These are phyloP conservation scores for Luffa aegyptiaca DNA, from an alignment of 306 rosid species.

Conservation along the genomic window DNA sequence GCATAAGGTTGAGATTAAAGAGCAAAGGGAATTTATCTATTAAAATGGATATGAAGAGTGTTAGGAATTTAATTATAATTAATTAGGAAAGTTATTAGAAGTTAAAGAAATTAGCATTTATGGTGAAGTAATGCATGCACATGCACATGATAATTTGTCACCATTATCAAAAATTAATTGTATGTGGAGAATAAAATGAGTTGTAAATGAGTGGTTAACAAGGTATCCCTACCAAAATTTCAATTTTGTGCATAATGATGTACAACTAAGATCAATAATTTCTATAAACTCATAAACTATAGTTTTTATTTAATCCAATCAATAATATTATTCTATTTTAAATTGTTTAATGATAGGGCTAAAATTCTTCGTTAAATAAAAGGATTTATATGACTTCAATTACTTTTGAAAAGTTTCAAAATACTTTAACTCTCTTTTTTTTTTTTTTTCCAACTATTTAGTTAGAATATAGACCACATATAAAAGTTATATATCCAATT, in stretches of 20 bases:
- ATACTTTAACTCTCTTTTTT: too few relatives aligned
- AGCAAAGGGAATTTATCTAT: not conserved
- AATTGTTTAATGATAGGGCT: not conserved
- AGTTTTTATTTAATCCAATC: not conserved
- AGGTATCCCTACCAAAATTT: slow-evolving; percentile 10
- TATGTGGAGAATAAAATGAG: slow-evolving; percentile 15
- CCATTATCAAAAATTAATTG: not conserved
- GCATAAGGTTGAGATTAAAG: not conserved
- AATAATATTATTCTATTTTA: not conserved
- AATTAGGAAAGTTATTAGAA: not conserved
- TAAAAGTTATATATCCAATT: not conserved
- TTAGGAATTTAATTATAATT: not conserved
- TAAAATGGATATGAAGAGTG: not conserved
- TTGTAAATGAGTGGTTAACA: slow-evolving; percentile 11
- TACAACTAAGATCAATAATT: not conserved
- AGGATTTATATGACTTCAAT: too few relatives aligned
- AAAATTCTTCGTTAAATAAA: not conserved
- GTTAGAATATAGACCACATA: not conserved
- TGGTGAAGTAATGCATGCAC: slow-evolving; percentile 13
- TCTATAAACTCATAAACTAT: not conserved
- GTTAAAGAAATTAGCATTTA: not conserved
- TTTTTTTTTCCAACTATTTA: not conserved
- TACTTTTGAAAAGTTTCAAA: too few relatives aligned
- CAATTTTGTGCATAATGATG: not conserved
- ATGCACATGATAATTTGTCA: slow-evolving; percentile 1